These are phyloP conservation scores for Ascochyta viciae-villosae DNA, from an alignment of 2,329 filamentous ascomycete genomes.

Conservation along the genomic window DNA sequence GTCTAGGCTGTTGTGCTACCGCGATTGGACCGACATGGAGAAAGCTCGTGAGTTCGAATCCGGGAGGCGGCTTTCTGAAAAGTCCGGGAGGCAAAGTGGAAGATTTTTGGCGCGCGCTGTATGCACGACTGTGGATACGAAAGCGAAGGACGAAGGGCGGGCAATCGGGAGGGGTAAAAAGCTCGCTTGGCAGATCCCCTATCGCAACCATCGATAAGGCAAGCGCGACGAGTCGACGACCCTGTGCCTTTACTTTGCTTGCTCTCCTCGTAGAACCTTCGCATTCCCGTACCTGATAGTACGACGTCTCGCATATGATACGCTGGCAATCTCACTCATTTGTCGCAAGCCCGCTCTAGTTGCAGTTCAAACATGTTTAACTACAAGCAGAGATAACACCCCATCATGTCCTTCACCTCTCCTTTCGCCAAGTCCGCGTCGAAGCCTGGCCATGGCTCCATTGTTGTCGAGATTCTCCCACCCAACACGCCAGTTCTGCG, in stretches of 20 bases:
- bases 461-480: slow-evolving; percentile 76
- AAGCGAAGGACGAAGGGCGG: slow-evolving; percentile 11
- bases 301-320: too few relatives aligned
- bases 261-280: background rate
- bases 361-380: slow-evolving; percentile 20
- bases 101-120: slow-evolving; percentile 9
- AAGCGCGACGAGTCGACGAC: background rate
- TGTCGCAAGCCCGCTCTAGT: background rate
- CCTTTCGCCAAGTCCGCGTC: slow-evolving; percentile 80
- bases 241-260: background rate
- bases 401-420: slow-evolving; percentile 55
- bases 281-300: background rate
- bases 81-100: background rate
- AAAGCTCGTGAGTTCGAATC: slow-evolving; percentile 15
- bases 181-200: background rate
- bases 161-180: slow-evolving; percentile 8
- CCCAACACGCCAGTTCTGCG: slow-evolving; percentile 74
- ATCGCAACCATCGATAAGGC: slow-evolving; percentile 13
- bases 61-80: background rate
- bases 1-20: slow-evolving; percentile 20
- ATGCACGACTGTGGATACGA: slow-evolving; percentile 17
- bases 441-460: slow-evolving; percentile 77
- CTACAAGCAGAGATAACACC: slow-evolving; percentile 16
- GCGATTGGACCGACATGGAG: slow-evolving; percentile 1
- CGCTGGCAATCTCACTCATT: too few relatives aligned